Base-by-base conservation (phyloP, 306 rosid species). In the Prunus campanulata region DNA sequence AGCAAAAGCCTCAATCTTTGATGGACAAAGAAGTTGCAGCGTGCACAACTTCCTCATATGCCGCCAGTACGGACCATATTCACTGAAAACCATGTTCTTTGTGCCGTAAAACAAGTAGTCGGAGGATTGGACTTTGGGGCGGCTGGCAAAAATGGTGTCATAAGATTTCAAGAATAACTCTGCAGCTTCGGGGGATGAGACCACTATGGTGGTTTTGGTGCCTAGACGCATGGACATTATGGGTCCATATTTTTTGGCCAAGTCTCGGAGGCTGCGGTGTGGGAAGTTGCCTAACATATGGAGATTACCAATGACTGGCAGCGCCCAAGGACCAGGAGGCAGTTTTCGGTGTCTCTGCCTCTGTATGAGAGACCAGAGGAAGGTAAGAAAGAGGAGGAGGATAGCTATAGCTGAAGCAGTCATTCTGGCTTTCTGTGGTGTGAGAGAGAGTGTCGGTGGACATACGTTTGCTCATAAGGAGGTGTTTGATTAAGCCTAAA, bases 171-270 rank as follows among this genome's bases (percentile, higher is more conserved):
- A 35, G 69, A 74, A 60, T 11, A 74, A 0, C 77, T 74, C 77
- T 0, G 59, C 59, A 12, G 77, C 59, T 46, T 74, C 25, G 14
- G 77, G 59, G 47, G 69, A 74, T 51, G 77, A 60, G 69, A 60
- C 46, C 2, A 74, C 82, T 12, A 88, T 61, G 61, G 85, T 10
- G 42, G 83, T 72, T 2, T 77, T 83, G n/a, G 54, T 71, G 42
- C 87, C 88, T 7, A 84, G 62, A 15, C 83, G 74, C 4, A 82
- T 32, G 63, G 68, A 79, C 88, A 88, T 86, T 44, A 86, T 72
- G 46, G 85, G 79, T 4, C 92, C 92, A 65, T 88, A 50, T 61
- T 47, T 69, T 61, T 11, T 68, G 54, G 92, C 83, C 19, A 82
- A 56, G 70, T 82, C 14, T 25, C 80, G 85, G 72, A 84, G 90